These are phyloP conservation scores for Linnemannia zychae DNA, from an alignment of 192 early-diverging fungal genomes.

Conservation along the genomic window DNA sequence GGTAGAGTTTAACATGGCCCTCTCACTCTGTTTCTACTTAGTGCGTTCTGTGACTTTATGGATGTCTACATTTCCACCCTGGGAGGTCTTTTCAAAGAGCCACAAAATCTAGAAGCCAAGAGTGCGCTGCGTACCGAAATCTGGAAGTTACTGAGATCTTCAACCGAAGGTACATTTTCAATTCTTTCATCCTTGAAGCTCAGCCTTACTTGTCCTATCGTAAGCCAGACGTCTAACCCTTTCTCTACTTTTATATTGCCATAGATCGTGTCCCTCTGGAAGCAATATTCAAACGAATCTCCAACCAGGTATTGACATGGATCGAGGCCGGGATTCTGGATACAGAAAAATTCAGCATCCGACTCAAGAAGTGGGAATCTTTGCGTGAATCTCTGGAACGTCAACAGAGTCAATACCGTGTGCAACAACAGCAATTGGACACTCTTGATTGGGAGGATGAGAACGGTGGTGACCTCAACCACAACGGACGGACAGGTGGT, in stretches of 20 bases:
- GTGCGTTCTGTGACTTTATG: conserved; percentile 31
- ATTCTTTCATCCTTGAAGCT: neutral
- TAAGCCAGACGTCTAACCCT: neutral
- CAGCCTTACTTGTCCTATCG: neutral
- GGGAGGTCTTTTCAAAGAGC: conserved; percentile 26
- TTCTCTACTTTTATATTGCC: neutral
- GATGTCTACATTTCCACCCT: conserved; percentile 25
- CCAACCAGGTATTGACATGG: conserved; percentile 20
- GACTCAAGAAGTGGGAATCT: conserved; percentile 19
- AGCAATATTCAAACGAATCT: conserved; percentile 9
- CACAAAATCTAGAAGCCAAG: conserved; percentile 16
- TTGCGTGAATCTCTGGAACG: conserved; percentile 8
- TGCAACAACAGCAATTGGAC: conserved; percentile 1
- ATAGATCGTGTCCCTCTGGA: conserved; percentile 35
- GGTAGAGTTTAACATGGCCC: neutral
- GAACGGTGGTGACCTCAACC: neutral
- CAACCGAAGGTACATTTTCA: conserved; percentile 25
- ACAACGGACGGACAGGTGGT: neutral
- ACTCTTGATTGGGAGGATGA: neutral
- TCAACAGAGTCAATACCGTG: conserved; percentile 11
- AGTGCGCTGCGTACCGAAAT: conserved; percentile 4
- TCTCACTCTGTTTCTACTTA: neutral
- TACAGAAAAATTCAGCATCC: conserved; percentile 27
- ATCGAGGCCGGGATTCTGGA: conserved; percentile 30
- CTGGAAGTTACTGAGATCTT: conserved; percentile 20